Percentiles rank a stretch among this genome's conserved stretches.
phyloP scores from a whole-genome alignment of 2,329 filamentous ascomycete species.

The Chaetothyriales sp. region DNA sequence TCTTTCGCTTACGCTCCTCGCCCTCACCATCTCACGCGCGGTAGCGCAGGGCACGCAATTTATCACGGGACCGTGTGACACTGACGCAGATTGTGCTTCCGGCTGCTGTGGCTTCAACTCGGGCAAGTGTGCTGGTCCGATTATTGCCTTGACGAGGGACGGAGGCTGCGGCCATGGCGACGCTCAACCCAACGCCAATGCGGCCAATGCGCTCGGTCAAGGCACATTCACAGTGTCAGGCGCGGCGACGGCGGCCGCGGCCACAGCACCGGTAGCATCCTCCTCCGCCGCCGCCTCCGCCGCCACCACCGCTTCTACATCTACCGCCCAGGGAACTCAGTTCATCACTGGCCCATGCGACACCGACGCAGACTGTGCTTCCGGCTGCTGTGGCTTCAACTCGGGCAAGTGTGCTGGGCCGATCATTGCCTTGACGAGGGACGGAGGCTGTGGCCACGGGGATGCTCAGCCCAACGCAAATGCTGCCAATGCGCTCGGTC shows the following conservation, averaged over 20 bases:
- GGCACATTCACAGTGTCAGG: background rate
- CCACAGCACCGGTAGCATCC: conserved; percentile 2
- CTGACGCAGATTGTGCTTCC: conserved; percentile 18
- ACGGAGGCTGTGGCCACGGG: conserved; percentile 19
- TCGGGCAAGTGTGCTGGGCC: conserved; percentile 22
- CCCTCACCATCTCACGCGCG: background rate
- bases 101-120: conserved; percentile 19
- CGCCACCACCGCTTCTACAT: background rate
- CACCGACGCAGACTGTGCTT: conserved; percentile 19
- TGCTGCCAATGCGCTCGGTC: conserved; percentile 12
- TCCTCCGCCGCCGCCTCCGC: conserved; percentile 3
- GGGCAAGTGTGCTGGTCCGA: conserved; percentile 16
- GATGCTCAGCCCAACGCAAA: conserved; percentile 15
- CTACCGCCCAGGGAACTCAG: conserved; percentile 13
- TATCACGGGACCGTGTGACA: conserved; percentile 18
- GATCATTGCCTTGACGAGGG: conserved; percentile 10
- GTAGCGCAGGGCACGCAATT: conserved; percentile 17
- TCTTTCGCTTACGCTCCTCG: background rate
- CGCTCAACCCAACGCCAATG: conserved; percentile 16
- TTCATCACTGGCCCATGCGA: conserved; percentile 20
- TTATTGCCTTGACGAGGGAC: conserved; percentile 15
- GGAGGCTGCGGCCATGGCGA: conserved; percentile 20
- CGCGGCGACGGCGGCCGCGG: background rate
- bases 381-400: conserved; percentile 24
- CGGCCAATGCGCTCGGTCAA: conserved; percentile 12